These are phyloP conservation scores for Monosporascus sp. DNA, from an alignment of 2,329 filamentous ascomycete species.

Conservation along the genomic window DNA sequence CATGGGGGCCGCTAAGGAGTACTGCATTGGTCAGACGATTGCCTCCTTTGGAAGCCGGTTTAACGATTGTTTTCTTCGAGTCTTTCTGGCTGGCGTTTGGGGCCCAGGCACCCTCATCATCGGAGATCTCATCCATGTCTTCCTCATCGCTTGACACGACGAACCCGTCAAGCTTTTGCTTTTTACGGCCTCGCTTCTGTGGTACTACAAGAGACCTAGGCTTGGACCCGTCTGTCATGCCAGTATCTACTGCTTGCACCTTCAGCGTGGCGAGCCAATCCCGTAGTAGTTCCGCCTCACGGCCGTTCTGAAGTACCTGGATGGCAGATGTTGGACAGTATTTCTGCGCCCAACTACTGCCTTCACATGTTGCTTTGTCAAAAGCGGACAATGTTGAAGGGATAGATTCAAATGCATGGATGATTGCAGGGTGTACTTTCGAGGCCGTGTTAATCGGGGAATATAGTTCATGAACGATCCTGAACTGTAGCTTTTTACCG, in stretches of 20 bases:
- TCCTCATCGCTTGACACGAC: slow-evolving; percentile 77
- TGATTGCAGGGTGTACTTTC: slow-evolving; percentile 52
- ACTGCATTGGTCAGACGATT: slow-evolving; percentile 65
- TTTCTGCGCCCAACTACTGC: slow-evolving; percentile 71
- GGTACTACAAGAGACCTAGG: slow-evolving; percentile 23
- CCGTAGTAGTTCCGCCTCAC: slow-evolving; percentile 64
- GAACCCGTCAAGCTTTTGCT: slow-evolving; percentile 74
- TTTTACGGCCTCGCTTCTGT: slow-evolving; percentile 61
- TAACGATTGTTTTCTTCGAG: slow-evolving; percentile 50
- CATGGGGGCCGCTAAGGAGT: slow-evolving; percentile 83
- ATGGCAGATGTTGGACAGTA: slow-evolving; percentile 67
- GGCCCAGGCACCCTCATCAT: slow-evolving; percentile 48
- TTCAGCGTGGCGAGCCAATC: slow-evolving; percentile 77
- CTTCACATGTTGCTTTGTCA: slow-evolving; percentile 73
- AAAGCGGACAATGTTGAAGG: slow-evolving; percentile 66
- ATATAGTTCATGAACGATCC: slow-evolving; percentile 41
- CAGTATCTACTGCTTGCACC: slow-evolving; percentile 70
- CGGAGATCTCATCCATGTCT: slow-evolving; percentile 64
- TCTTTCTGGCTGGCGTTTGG: slow-evolving; percentile 32
- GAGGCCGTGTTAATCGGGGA: slow-evolving; percentile 3
- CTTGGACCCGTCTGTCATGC: slow-evolving; percentile 33
- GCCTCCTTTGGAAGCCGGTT: slow-evolving; percentile 37
- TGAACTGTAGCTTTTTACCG: slow-evolving; percentile 46
- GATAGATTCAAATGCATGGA: slow-evolving; percentile 55
- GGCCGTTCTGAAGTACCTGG: slow-evolving; percentile 71